Evolutionary conservation across 345 rosid species (phyloP).

Genomic region (Durio zibethinus): DNA sequence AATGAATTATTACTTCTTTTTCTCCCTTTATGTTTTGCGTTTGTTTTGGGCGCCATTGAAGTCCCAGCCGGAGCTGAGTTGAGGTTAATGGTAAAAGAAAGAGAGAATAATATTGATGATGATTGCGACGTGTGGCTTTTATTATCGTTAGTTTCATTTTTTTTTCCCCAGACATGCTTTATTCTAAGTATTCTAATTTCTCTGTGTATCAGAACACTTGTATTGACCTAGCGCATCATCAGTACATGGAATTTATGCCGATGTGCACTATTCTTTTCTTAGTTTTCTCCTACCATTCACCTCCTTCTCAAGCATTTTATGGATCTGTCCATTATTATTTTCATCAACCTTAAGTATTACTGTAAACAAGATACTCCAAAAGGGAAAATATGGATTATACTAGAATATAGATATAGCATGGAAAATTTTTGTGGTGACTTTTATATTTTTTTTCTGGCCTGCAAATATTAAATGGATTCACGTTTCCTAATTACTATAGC

Average conservation of each 20-base stretch:
- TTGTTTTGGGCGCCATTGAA: conserved; percentile 8
- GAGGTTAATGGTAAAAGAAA: not conserved
- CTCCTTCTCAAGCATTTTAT: too few relatives aligned
- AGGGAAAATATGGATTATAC: too few relatives aligned
- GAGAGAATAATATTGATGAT: not conserved
- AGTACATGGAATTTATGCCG: too few relatives aligned
- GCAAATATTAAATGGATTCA: too few relatives aligned
- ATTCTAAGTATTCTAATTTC: not conserved
- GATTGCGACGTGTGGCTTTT: not conserved
- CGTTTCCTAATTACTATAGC: too few relatives aligned
- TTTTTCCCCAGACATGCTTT: not conserved
- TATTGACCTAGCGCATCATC: not conserved
- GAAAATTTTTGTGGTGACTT: too few relatives aligned
- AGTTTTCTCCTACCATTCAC: not conserved
- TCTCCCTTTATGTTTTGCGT: not conserved
- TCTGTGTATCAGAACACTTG: not conserved
- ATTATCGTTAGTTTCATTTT: not conserved
- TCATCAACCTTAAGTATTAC: too few relatives aligned
- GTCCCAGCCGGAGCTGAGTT: not conserved
- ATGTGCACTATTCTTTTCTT: too few relatives aligned
- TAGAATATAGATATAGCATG: too few relatives aligned
- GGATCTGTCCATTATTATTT: too few relatives aligned
- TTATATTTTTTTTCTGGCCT: too few relatives aligned
- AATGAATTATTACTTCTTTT: not conserved
- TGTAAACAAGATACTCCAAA: too few relatives aligned